phyloP scores from a whole-genome alignment of 2,329 filamentous ascomycete species.

The Dactylellina cionopaga region DNA sequence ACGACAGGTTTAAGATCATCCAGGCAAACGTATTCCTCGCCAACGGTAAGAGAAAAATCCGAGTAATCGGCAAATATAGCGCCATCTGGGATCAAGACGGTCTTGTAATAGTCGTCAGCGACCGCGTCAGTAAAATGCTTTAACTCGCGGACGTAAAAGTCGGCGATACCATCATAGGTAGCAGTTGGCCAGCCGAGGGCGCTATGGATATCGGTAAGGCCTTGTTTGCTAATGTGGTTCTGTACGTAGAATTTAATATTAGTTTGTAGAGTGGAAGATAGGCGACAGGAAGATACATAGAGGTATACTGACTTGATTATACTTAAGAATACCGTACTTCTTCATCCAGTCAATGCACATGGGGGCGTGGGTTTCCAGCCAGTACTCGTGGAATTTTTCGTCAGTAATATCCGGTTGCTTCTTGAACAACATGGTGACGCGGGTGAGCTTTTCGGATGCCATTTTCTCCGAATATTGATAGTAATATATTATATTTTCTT shows the following conservation, averaged over 20 bases:
- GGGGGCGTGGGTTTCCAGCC: conserved; percentile 53
- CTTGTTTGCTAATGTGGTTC: neutral
- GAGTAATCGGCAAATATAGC: conserved; percentile 10
- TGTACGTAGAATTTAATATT: too few species aligned
- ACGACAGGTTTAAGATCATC: too few species aligned
- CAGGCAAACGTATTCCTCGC: conserved; percentile 17
- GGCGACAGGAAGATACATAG: conserved; percentile 67
- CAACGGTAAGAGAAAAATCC: conserved; percentile 8
- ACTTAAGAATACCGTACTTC: conserved; percentile 50
- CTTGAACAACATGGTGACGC: conserved; percentile 53
- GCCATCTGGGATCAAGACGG: conserved; percentile 13
- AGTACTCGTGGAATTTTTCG: conserved; percentile 54
- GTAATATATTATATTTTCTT: too few species aligned
- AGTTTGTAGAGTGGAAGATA: too few species aligned
- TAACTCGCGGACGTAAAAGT: conserved; percentile 23
- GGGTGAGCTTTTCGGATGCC: conserved; percentile 54
- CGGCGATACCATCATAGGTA: conserved; percentile 12
- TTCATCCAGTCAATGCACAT: conserved; percentile 54
- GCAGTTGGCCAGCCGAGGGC: neutral
- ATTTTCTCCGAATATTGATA: too few species aligned
- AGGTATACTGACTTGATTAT: conserved; percentile 76
- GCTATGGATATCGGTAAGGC: neutral
- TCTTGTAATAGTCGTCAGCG: conserved; percentile 13
- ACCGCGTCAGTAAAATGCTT: conserved; percentile 19
- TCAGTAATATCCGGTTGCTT: conserved; percentile 51